These are phyloP conservation scores for Aspergillus brasiliensis DNA, from an alignment of 2,329 filamentous ascomycete species.

Conservation along the genomic window DNA sequence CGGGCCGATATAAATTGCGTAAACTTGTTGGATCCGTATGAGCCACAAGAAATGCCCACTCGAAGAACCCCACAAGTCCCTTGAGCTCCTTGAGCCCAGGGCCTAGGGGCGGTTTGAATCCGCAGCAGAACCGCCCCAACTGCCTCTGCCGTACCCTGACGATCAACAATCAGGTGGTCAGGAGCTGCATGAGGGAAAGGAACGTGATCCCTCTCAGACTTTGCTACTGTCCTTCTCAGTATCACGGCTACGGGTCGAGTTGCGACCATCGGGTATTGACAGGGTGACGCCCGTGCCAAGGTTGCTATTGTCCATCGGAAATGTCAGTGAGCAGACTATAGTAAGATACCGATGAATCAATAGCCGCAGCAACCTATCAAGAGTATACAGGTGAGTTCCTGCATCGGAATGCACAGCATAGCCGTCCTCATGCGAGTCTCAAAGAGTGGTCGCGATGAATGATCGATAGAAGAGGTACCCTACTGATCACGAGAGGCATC, in stretches of 20 bases:
- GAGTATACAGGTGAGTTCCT: background rate
- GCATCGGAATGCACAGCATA: constrained; percentile 7
- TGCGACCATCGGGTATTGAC: constrained; percentile 3
- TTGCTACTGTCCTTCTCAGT: background rate
- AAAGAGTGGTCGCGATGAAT: background rate
- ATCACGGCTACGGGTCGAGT: background rate
- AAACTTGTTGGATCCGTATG: background rate
- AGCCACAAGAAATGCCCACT: background rate
- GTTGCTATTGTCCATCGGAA: background rate
- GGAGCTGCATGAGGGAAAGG: background rate
- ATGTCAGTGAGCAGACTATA: background rate
- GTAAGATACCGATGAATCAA: background rate
- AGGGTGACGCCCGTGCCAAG: background rate
- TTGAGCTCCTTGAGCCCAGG: background rate
- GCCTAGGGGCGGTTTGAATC: background rate
- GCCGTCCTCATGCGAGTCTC: background rate
- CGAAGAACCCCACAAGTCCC: background rate
- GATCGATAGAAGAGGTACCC: background rate
- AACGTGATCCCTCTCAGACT: background rate
- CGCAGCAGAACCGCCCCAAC: background rate
- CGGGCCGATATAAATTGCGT: background rate
- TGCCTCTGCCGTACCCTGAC: background rate
- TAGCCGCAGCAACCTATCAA: background rate
- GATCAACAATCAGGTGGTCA: constrained; percentile 8
- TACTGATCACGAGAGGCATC: background rate